Conservation (phyloP, 192 early-diverging fungal genomes). For the Linnemannia hyalina region DNA sequence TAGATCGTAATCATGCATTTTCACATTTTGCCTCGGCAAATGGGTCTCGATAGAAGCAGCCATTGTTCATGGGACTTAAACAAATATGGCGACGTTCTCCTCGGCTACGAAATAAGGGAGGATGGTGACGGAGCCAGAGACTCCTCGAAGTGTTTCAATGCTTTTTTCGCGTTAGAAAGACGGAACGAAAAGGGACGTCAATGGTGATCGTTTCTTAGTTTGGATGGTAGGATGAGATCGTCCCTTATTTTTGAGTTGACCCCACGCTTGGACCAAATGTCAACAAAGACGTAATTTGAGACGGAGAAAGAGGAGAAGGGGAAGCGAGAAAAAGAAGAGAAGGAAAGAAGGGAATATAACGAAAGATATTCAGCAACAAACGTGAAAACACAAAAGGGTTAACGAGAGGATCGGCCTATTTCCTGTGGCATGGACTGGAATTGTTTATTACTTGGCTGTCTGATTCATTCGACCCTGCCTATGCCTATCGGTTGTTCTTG, state of each 20-base stretch:
- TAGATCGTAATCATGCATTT: background rate
- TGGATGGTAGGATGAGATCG: background rate
- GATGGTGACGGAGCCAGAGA: background rate
- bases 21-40: background rate
- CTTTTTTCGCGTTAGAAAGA: background rate
- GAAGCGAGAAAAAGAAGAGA: background rate
- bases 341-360: background rate
- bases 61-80: background rate
- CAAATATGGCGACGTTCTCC: background rate
- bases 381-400: background rate
- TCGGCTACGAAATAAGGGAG: background rate
- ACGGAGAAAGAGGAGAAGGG: background rate
- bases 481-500: background rate
- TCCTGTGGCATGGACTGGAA: conserved; percentile 5
- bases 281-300: background rate
- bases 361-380: background rate
- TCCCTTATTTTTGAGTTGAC: background rate
- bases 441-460: background rate
- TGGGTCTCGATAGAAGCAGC: background rate
- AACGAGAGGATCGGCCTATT: background rate
- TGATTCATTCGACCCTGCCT: background rate
- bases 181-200: background rate
- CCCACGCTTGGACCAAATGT: background rate
- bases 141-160: background rate
- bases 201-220: background rate